These are phyloP conservation scores for Boletus rubescentipes DNA, from an alignment of 768 basidiomycete species.

Conservation along the genomic window DNA sequence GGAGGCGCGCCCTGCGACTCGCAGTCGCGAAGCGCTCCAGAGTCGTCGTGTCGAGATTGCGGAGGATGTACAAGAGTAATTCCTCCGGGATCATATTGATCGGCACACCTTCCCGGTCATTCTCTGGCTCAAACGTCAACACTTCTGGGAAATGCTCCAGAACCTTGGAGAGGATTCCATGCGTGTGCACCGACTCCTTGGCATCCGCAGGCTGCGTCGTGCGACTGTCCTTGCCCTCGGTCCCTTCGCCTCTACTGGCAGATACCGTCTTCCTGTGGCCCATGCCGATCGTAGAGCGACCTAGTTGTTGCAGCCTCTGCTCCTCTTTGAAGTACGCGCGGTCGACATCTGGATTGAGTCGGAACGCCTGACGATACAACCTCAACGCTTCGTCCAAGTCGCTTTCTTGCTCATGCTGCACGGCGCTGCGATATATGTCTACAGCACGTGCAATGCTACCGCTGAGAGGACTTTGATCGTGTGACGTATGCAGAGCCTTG, in stretches of 20 bases:
- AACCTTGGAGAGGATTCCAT: constrained; percentile 47
- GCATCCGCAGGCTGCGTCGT: constrained; percentile 61
- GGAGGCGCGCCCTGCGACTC: constrained; percentile 69
- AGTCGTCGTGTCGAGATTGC: constrained; percentile 59
- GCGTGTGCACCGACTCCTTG: constrained; percentile 18
- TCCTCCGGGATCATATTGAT: constrained; percentile 73
- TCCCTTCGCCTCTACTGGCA: constrained; percentile 66
- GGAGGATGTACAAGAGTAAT: constrained; percentile 65
- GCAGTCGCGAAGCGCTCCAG: constrained; percentile 79
- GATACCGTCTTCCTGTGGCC: constrained; percentile 70
- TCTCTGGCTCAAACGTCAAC: constrained; percentile 65
- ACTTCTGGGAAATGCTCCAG: constrained; percentile 47
- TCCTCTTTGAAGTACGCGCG: constrained; percentile 64
- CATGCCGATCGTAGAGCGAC: constrained; percentile 33
- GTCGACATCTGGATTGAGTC: constrained; percentile 75
- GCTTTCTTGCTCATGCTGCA: constrained; percentile 71
- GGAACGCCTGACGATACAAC: constrained; percentile 80
- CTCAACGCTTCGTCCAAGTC: constrained; percentile 72
- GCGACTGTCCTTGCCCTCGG: constrained; percentile 66
- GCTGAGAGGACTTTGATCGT: constrained; percentile 33
- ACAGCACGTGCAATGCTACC: constrained; percentile 49
- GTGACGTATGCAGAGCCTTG: constrained; percentile 20
- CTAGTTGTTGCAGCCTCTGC: constrained; percentile 23
- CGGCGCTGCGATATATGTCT: constrained; percentile 65
- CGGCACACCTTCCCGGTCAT: constrained; percentile 56